These are phyloP conservation scores for Spirogloea muscicola DNA, from an alignment of 139 green algal species.

Conservation along the genomic window DNA sequence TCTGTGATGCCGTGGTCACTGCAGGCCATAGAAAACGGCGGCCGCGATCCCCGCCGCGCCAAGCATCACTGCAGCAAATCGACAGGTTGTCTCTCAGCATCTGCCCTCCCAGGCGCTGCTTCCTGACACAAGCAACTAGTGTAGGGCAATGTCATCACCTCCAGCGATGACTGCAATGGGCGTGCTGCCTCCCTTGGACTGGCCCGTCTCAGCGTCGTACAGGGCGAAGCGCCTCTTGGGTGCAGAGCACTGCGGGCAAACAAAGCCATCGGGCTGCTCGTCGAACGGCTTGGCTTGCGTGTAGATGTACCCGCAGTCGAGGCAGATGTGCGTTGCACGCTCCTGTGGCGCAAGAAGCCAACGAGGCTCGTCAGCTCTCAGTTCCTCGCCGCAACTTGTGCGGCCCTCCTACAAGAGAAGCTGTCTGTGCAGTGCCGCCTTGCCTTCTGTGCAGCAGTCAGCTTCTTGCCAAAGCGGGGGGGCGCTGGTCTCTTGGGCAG, in stretches of 20 bases:
- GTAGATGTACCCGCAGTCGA: slow-evolving; percentile 91
- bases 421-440: too few species aligned
- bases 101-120: too few species aligned
- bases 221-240: slow-evolving; percentile 84
- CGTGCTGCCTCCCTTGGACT: slow-evolving; percentile 26
- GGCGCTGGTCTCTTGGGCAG: slow-evolving; percentile 87
- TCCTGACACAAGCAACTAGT: too few species aligned
- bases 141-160: too few species aligned
- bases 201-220: slow-evolving; percentile 81
- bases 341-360: too few species aligned
- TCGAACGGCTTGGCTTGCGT: slow-evolving; percentile 49
- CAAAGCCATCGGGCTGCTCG: slow-evolving; percentile 56
- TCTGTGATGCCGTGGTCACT: too few species aligned
- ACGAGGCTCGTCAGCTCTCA: neutral
- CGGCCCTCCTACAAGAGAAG: too few species aligned
- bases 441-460: slow-evolving; percentile 63
- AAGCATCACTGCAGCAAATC: too few species aligned
- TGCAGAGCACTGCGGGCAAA: slow-evolving; percentile 87
- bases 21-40: slow-evolving; percentile 16
- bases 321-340: slow-evolving; percentile 91
- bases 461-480: slow-evolving; percentile 82
- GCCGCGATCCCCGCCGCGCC: slow-evolving; percentile 14
- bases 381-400: neutral
- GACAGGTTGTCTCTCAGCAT: too few species aligned
- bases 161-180: slow-evolving; percentile 5